Evolutionary conservation across 208 protist genomes (phyloP).

Genomic region (Phytomonas francai): DNA sequence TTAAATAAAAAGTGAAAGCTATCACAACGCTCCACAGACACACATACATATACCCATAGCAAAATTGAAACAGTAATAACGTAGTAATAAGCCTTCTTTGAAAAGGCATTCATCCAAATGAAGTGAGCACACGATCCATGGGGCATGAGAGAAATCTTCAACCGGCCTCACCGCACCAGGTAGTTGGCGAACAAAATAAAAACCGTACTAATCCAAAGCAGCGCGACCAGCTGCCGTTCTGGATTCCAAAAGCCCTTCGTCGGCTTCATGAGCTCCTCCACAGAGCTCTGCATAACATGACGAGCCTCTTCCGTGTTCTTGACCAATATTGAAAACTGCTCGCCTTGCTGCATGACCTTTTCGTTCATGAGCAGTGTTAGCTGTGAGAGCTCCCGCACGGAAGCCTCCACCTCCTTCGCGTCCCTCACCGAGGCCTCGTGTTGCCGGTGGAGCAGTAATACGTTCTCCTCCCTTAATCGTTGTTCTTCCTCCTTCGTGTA

Average conservation of each 20-base stretch:
- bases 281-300: constrained; percentile 48
- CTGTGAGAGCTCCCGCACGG: constrained; percentile 79
- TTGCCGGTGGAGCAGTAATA: constrained; percentile 43
- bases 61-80: no score
- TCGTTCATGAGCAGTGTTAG: constrained; percentile 82
- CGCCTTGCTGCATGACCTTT: constrained; percentile 70
- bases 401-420: constrained; percentile 59
- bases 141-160: no score
- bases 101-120: no score
- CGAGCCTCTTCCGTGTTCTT: constrained; percentile 64
- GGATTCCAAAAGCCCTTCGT: constrained; percentile 55
- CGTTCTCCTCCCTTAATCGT: constrained; percentile 30
- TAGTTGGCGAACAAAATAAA: constrained; percentile 52
- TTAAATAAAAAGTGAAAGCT: no score
- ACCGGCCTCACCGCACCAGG: no score
- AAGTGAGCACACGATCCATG: no score
- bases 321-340: constrained; percentile 70
- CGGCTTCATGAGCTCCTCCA: constrained; percentile 52
- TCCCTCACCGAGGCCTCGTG: constrained; percentile 45
- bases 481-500: constrained; percentile 39
- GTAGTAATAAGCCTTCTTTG: no score
- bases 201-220: constrained; percentile 60
- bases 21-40: no score
- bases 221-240: constrained; percentile 65
- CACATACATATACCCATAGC: no score